Evolutionary conservation across 257 asterid species (phyloP).

Genomic region (Nicotiana attenuata): DNA sequence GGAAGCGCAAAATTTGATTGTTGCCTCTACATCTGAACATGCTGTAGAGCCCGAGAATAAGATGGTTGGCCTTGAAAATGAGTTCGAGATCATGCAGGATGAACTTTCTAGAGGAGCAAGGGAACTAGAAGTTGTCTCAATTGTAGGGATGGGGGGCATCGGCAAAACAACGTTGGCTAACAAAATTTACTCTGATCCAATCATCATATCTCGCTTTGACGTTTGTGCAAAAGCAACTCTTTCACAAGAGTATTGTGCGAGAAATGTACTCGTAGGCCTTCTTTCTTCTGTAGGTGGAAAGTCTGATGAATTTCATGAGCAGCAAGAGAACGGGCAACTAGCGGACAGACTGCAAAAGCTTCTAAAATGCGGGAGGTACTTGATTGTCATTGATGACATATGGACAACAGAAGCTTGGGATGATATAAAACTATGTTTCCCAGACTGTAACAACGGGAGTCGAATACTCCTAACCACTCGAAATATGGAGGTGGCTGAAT

Average conservation of each 20-base stretch:
- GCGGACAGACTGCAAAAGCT: not conserved
- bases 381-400: constrained; percentile 16
- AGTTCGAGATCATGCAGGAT: not conserved
- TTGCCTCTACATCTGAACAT: not conserved
- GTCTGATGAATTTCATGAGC: not conserved
- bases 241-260: not conserved
- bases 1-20: not conserved
- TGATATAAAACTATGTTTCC: not conserved
- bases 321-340: not conserved
- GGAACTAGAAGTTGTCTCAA: not conserved
- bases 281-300: not conserved
- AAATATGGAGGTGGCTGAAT: not conserved
- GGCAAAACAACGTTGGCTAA: constrained; percentile 19
- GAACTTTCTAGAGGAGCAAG: not conserved
- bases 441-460: constrained; percentile 10
- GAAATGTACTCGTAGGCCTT: constrained; percentile 3
- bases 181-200: not conserved
- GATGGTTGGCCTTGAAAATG: not conserved
- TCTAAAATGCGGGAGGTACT: not conserved
- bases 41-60: not conserved
- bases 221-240: constrained; percentile 6
- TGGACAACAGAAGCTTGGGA: constrained; percentile 2
- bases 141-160: constrained; percentile 12
- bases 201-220: not conserved
- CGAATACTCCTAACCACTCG: constrained; percentile 16